phyloP scores from a whole-genome alignment of 2,329 filamentous ascomycete genomes.

The Neopestalotiopsis clavispora region DNA sequence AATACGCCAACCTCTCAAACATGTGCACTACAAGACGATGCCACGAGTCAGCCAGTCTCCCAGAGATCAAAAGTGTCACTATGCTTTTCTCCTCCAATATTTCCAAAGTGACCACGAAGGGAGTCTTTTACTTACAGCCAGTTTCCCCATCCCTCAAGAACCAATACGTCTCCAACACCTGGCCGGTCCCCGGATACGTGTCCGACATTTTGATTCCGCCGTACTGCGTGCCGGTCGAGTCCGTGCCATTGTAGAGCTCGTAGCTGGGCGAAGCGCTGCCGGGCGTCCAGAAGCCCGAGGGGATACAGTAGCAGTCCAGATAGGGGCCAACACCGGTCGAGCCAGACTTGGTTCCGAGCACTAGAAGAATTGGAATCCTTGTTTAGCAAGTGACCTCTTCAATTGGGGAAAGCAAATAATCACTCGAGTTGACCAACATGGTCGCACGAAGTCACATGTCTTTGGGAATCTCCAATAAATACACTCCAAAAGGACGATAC shows the following conservation, averaged over 20 bases:
- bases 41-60: not conserved
- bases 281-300: conserved; percentile 63
- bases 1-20: conserved; percentile 64
- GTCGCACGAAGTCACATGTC: too few relatives aligned
- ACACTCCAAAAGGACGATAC: too few relatives aligned
- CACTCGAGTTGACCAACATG: too few relatives aligned
- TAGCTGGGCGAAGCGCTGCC: conserved; percentile 54
- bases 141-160: conserved; percentile 67
- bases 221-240: conserved; percentile 55
- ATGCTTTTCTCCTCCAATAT: not conserved
- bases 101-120: conserved; percentile 30
- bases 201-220: conserved; percentile 65
- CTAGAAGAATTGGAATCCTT: not conserved
- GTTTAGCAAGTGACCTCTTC: too few relatives aligned
- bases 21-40: conserved; percentile 45
- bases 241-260: conserved; percentile 55
- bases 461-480: too few relatives aligned
- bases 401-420: too few relatives aligned
- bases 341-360: conserved; percentile 53
- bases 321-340: conserved; percentile 57
- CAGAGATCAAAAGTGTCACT: not conserved
- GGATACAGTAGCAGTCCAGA: conserved; percentile 67
- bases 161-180: conserved; percentile 68
- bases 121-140: conserved; percentile 36
- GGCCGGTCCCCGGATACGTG: conserved; percentile 60